These are phyloP conservation scores for Cutaneotrichosporon sp. DNA, from an alignment of 1,284 basidiomycete genomes.

Conservation along the genomic window DNA sequence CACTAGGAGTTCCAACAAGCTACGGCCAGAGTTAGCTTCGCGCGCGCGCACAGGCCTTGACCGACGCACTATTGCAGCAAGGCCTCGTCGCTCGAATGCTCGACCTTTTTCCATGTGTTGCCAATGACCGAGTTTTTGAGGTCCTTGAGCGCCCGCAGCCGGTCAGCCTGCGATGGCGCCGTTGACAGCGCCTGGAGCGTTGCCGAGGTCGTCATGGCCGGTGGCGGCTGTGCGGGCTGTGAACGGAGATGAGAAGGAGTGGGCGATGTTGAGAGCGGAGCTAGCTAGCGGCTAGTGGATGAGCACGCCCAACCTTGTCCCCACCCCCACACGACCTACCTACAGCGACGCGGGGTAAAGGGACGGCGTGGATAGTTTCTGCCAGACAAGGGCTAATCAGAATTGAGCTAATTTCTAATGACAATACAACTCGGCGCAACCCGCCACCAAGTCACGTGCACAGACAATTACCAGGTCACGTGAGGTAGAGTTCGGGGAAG, in stretches of 20 bases:
- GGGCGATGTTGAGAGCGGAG: too few species aligned
- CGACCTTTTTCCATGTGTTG: conserved; percentile 46
- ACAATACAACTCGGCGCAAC: too few species aligned
- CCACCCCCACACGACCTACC: too few species aligned
- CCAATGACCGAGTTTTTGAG: conserved; percentile 48
- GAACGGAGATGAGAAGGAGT: too few species aligned
- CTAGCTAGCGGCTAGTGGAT: too few species aligned
- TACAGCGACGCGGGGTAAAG: too few species aligned
- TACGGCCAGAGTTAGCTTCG: conserved; percentile 5
- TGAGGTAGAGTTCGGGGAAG: neutral
- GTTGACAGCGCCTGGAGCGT: conserved; percentile 12
- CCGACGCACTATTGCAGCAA: conserved; percentile 32
- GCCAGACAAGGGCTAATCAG: neutral
- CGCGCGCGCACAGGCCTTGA: neutral
- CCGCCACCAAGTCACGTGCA: too few species aligned
- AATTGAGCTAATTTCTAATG: too few species aligned
- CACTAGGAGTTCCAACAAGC: conserved; percentile 21
- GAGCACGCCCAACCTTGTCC: too few species aligned
- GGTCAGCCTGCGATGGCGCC: conserved; percentile 11
- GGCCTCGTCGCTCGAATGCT: conserved; percentile 37
- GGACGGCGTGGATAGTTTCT: neutral
- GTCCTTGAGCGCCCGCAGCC: conserved; percentile 36
- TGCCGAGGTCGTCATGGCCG: conserved; percentile 12
- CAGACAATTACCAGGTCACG: neutral
- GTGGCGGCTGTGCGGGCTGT: neutral